These are phyloP conservation scores for Sporothrix schenckii DNA, from an alignment of 2,329 filamentous ascomycete genomes.

Conservation along the genomic window DNA sequence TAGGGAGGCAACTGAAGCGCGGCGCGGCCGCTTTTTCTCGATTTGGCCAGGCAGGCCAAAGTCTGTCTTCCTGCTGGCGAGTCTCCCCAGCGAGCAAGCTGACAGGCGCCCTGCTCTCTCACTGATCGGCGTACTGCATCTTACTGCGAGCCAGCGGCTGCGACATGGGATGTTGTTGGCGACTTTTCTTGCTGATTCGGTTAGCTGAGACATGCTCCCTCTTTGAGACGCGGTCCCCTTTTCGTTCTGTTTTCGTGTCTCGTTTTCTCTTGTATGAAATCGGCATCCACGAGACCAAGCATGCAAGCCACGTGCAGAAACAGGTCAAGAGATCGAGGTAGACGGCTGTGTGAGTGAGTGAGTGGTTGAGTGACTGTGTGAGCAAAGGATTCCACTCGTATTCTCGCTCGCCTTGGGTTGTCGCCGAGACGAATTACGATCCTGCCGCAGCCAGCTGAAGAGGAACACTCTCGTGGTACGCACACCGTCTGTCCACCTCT, in stretches of 20 bases:
- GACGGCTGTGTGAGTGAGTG: not conserved
- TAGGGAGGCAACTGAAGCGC: constrained; percentile 4
- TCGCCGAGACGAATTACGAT: not conserved
- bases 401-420: not conserved
- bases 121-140: constrained; percentile 7
- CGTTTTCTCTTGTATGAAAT: not conserved
- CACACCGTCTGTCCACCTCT: not conserved
- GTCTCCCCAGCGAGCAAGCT: not conserved
- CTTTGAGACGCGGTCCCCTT: not conserved
- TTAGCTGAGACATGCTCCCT: constrained; percentile 1
- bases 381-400: not conserved
- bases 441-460: constrained; percentile 6
- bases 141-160: constrained; percentile 5
- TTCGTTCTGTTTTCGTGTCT: not conserved
- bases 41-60: not conserved
- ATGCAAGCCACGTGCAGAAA: constrained; percentile 16
- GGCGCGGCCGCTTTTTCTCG: constrained; percentile 1
- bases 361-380: not conserved
- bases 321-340: not conserved
- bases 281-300: not conserved
- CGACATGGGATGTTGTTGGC: not conserved
- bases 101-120: constrained; percentile 5
- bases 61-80: not conserved
- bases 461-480: constrained; percentile 11
- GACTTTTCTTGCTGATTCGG: not conserved